Evolutionary conservation across 2,329 filamentous ascomycete genomes (phyloP).

Genomic region (Cytospora piceicola): DNA sequence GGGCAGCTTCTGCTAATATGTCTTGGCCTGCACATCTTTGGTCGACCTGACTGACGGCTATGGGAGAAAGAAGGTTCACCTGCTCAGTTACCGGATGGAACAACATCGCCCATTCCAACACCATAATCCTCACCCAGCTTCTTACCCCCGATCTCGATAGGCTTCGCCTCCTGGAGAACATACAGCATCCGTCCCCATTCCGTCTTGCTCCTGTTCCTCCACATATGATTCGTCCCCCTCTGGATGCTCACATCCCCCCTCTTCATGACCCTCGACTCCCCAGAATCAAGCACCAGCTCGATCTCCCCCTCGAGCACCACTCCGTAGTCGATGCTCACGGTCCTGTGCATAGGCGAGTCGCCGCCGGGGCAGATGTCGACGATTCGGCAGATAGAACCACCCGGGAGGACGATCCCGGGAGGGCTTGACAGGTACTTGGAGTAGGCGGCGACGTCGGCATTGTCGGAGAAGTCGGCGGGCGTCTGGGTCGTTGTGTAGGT

Average conservation of each 20-base stretch:
- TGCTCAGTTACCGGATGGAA: conserved; percentile 27
- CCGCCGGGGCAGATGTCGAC: conserved; percentile 51
- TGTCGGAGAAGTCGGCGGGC: conserved; percentile 49
- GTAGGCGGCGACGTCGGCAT: conserved; percentile 52
- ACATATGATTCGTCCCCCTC: conserved; percentile 50
- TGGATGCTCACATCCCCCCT: conserved; percentile 55
- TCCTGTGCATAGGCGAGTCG: conserved; percentile 50
- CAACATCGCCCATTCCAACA: conserved; percentile 32
- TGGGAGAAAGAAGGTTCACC: too few relatives aligned
- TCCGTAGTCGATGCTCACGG: conserved; percentile 53
- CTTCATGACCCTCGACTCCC: conserved; percentile 46
- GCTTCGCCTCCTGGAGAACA: conserved; percentile 39
- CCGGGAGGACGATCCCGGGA: conserved; percentile 53
- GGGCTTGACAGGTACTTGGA: conserved; percentile 46
- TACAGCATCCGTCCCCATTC: conserved; percentile 48
- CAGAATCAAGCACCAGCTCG: conserved; percentile 52
- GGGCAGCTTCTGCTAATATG: too few relatives aligned
- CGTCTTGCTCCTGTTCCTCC: conserved; percentile 44
- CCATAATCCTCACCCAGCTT: conserved; percentile 38
- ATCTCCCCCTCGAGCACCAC: conserved; percentile 54
- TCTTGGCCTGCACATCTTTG: too few relatives aligned
- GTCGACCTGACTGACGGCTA: too few relatives aligned
- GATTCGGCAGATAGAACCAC: conserved; percentile 47
- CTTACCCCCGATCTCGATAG: conserved; percentile 35
- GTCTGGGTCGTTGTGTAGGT: conserved; percentile 52